Conservation (phyloP, 75 land plant species). For the Azolla pinnata region DNA sequence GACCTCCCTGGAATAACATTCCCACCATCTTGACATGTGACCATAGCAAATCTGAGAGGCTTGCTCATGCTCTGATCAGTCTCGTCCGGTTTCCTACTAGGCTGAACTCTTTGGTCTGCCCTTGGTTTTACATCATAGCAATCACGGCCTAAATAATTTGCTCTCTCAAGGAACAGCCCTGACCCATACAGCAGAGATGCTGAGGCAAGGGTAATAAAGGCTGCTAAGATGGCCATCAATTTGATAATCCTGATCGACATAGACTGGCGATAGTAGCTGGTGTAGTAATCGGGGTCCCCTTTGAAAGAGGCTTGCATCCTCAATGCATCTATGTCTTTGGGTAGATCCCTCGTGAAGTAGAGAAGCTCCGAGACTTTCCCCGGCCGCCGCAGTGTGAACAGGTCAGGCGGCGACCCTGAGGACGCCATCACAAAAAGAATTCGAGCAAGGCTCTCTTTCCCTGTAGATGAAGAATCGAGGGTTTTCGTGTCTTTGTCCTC, state of each 20-base stretch:
- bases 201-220: conserved; percentile 7
- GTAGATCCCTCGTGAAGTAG: background rate
- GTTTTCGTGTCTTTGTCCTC: too few relatives aligned
- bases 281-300: background rate
- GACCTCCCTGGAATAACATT: conserved; percentile 25
- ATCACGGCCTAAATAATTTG: conserved; percentile 47
- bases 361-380: background rate
- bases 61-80: background rate
- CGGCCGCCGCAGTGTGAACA: background rate
- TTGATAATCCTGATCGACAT: background rate
- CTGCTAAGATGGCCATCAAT: background rate
- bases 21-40: conserved; percentile 44
- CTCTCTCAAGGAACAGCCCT: conserved; percentile 35
- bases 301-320: conserved; percentile 8
- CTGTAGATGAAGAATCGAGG: too few relatives aligned
- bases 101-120: background rate
- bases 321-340: background rate
- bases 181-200: conserved; percentile 20
- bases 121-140: conserved; percentile 15
- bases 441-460: too few relatives aligned
- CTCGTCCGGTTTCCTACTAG: background rate
- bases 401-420: too few relatives aligned
- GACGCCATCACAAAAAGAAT: too few relatives aligned
- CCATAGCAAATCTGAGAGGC: conserved; percentile 46
- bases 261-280: background rate